These are phyloP conservation scores for Parsonsia alboflavescens DNA, from an alignment of 257 asterid species.

Conservation along the genomic window DNA sequence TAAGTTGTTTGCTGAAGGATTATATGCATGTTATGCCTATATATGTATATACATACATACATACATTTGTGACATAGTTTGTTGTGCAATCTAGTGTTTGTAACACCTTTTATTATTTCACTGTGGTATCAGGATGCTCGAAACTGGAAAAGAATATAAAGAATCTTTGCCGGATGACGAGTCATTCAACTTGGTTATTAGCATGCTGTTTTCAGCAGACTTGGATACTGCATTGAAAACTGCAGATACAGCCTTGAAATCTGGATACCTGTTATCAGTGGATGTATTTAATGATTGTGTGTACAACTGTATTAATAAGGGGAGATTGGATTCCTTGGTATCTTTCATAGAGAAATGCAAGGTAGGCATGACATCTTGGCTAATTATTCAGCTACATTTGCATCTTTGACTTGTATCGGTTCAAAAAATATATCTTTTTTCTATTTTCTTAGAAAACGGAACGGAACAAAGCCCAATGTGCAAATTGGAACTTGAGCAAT, in stretches of 20 bases:
- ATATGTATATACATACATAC: neutral
- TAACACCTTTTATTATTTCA: constrained; percentile 16
- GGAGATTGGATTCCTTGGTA: constrained; percentile 60
- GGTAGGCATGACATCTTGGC: constrained; percentile 35
- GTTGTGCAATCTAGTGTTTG: constrained; percentile 6
- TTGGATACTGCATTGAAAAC: constrained; percentile 65
- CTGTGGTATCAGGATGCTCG: constrained; percentile 63
- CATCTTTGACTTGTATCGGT: constrained; percentile 13
- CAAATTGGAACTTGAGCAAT: constrained; percentile 68
- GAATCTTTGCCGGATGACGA: constrained; percentile 79
- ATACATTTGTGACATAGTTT: neutral
- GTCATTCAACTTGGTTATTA: constrained; percentile 69
- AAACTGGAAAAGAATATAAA: constrained; percentile 53
- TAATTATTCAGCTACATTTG: constrained; percentile 18
- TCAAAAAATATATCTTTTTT: neutral
- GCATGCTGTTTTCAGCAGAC: constrained; percentile 54
- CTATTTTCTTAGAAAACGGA: constrained; percentile 59
- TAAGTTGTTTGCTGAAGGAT: neutral
- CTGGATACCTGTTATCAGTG: constrained; percentile 61
- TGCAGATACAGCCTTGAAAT: constrained; percentile 53
- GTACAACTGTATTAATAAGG: constrained; percentile 35
- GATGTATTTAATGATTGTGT: constrained; percentile 51
- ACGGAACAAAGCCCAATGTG: constrained; percentile 69
- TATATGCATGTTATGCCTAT: neutral
- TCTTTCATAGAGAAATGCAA: constrained; percentile 84